A percentile compares a stretch with the other conserved stretches of the same genome.
Evolutionary conservation across 768 basidiomycete genomes (phyloP).

Genomic region (Lentinula guzmanii): DNA sequence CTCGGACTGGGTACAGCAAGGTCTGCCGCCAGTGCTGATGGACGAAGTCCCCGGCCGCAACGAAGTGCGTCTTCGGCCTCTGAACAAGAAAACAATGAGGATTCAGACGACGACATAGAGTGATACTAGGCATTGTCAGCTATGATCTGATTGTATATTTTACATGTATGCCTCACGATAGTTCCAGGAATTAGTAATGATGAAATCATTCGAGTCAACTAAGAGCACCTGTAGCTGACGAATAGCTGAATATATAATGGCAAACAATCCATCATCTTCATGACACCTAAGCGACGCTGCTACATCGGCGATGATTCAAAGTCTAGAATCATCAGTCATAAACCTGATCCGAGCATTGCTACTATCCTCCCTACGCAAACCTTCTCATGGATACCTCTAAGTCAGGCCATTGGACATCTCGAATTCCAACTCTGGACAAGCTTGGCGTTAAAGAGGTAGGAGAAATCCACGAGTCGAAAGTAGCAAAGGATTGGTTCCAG

Average conservation of each 20-base stretch:
- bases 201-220: too few species aligned
- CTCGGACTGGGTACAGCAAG: constrained; percentile 44
- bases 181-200: not conserved
- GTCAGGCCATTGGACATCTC: not conserved
- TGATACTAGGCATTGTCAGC: not conserved
- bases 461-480: not conserved
- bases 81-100: not conserved
- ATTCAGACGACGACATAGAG: not conserved
- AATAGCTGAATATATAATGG: too few species aligned
- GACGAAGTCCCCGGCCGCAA: not conserved
- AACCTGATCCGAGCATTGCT: too few species aligned
- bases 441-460: not conserved
- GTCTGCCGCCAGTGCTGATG: not conserved
- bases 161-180: not conserved
- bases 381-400: not conserved
- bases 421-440: not conserved
- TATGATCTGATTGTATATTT: not conserved
- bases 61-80: not conserved
- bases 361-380: not conserved
- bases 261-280: too few species aligned
- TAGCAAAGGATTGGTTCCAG: constrained; percentile 13
- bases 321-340: not conserved
- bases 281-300: not conserved
- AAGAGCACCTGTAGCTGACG: too few species aligned
- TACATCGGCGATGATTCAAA: not conserved